These are phyloP conservation scores for Oryza meridionalis DNA, from an alignment of 176 grass and related monocot species.

Conservation along the genomic window DNA sequence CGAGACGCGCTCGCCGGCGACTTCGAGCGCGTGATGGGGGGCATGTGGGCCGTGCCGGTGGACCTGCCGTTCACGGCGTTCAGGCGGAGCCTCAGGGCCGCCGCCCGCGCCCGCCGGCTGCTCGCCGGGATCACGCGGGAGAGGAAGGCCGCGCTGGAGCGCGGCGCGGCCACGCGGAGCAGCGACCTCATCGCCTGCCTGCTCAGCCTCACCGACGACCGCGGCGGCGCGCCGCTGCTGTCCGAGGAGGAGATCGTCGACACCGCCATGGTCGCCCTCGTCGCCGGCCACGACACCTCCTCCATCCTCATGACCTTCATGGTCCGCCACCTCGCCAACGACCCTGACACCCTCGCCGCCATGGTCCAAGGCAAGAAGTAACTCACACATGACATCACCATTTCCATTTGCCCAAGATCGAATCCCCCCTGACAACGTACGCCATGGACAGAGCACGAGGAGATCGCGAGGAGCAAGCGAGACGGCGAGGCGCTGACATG, in stretches of 20 bases:
- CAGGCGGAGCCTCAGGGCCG: conserved; percentile 40
- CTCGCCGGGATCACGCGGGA: conserved; percentile 13
- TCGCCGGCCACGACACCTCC: conserved; percentile 49
- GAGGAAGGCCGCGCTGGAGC: conserved; percentile 24
- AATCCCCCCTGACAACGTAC: neutral
- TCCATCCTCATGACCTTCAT: conserved; percentile 65
- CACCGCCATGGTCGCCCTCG: conserved; percentile 45
- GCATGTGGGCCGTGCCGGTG: conserved; percentile 42
- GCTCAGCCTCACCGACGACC: neutral
- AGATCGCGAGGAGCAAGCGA: conserved; percentile 37
- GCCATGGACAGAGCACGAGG: conserved; percentile 42
- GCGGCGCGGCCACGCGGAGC: too few relatives aligned
- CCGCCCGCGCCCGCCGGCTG: conserved; percentile 15
- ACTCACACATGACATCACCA: neutral
- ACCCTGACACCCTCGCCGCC: conserved; percentile 34
- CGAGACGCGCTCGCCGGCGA: too few relatives aligned
- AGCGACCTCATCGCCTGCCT: conserved; percentile 53
- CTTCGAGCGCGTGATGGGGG: too few relatives aligned
- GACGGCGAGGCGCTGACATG: conserved; percentile 42
- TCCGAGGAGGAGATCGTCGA: conserved; percentile 61
- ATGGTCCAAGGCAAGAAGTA: conserved; percentile 43
- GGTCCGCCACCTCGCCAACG: conserved; percentile 54
- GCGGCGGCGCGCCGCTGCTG: neutral
- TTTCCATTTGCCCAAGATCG: neutral
- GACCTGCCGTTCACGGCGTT: conserved; percentile 60